These are phyloP conservation scores for Nemania bipapillata DNA, from an alignment of 2,329 filamentous ascomycete species.

Conservation along the genomic window DNA sequence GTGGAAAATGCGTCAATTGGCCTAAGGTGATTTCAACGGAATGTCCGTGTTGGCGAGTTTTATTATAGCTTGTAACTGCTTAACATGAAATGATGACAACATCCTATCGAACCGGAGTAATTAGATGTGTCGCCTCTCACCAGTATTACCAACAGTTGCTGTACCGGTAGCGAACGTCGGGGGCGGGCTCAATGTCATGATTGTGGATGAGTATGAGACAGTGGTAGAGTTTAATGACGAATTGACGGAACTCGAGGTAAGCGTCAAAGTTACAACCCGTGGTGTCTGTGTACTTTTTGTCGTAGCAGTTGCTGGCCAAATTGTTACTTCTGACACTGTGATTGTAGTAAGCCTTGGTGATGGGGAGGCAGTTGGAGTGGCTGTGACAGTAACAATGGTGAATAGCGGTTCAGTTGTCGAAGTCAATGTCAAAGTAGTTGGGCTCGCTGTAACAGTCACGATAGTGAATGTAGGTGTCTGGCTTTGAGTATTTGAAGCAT, in stretches of 20 bases:
- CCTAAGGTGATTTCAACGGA: constrained; percentile 5
- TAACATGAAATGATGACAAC: not conserved
- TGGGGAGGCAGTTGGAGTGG: constrained; percentile 10
- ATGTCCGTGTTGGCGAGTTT: not conserved
- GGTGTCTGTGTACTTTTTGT: constrained; percentile 16
- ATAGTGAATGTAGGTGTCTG: constrained; percentile 16
- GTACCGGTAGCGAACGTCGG: constrained; percentile 34
- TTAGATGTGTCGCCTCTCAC: constrained; percentile 23
- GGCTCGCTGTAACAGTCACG: constrained; percentile 32
- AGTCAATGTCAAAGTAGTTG: constrained; percentile 4
- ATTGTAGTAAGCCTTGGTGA: constrained; percentile 32
- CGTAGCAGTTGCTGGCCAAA: constrained; percentile 30
- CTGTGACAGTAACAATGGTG: constrained; percentile 37
- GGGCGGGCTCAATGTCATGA: constrained; percentile 35
- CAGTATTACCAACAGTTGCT: constrained; percentile 25
- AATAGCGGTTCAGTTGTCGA: constrained; percentile 12
- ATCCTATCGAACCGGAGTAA: not conserved
- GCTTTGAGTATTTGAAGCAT: not conserved
- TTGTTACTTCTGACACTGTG: constrained; percentile 38
- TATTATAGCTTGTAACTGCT: not conserved
- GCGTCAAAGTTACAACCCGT: constrained; percentile 35
- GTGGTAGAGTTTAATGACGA: constrained; percentile 36
- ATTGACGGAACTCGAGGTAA: constrained; percentile 37
- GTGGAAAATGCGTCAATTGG: constrained; percentile 13
- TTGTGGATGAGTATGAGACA: constrained; percentile 38